Evolutionary conservation across 2,329 filamentous ascomycete genomes (phyloP).

Genomic region (Clonostachys solani): DNA sequence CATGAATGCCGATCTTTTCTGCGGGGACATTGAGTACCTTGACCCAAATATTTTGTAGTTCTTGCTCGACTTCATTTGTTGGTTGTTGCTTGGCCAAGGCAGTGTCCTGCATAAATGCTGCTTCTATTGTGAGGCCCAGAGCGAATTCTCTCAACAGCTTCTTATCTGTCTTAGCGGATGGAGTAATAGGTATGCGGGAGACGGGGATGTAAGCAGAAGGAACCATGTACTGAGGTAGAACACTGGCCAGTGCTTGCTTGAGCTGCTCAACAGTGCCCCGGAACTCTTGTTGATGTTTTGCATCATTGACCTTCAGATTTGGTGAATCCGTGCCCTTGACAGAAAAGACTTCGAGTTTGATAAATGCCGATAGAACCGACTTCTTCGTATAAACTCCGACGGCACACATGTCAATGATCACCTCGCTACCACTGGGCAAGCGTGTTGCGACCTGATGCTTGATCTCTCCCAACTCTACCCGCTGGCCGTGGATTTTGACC

Average conservation of each 20-base stretch:
- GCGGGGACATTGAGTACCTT: slow-evolving; percentile 30
- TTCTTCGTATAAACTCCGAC: not conserved
- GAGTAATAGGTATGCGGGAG: not conserved
- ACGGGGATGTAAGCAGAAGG: not conserved
- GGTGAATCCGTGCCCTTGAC: not conserved
- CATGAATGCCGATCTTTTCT: slow-evolving; percentile 16
- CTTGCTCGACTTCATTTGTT: slow-evolving; percentile 3
- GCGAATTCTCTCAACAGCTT: no score
- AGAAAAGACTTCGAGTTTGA: not conserved
- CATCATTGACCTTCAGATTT: not conserved
- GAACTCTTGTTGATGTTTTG: not conserved
- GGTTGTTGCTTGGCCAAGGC: no score
- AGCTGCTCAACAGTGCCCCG: not conserved
- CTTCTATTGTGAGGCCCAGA: no score
- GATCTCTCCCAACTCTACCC: slow-evolving; percentile 32
- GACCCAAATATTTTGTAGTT: slow-evolving; percentile 26
- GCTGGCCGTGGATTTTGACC: slow-evolving; percentile 48
- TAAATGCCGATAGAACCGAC: not conserved
- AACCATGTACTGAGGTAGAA: slow-evolving; percentile 2
- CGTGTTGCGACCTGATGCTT: slow-evolving; percentile 1
- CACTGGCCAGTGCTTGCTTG: no score
- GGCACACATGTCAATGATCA: not conserved
- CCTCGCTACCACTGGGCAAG: not conserved
- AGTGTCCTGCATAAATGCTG: no score
- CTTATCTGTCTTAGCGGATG: slow-evolving; percentile 1